phyloP scores from a whole-genome alignment of 78 protist genomes.

The Dictyostelium discoideum region DNA sequence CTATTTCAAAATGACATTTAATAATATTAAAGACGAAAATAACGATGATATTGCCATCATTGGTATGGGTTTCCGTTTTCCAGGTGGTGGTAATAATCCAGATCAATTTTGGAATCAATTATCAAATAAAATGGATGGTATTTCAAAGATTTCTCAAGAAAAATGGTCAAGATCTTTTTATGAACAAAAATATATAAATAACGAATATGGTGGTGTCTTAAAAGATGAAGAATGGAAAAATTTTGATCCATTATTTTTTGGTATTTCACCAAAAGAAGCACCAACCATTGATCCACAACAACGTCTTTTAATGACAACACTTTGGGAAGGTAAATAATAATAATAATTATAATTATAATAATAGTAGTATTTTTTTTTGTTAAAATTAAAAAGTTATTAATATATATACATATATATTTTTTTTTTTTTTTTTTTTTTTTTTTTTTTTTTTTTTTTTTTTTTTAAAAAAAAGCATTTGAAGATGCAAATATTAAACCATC shows the following conservation, averaged over 20 bases:
- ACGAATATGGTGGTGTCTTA: slow-evolving; percentile 65
- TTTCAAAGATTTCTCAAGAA: slow-evolving; percentile 57
- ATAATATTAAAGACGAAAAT: background rate
- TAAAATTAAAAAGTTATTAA: too few relatives aligned
- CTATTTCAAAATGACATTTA: background rate
- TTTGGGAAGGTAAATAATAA: slow-evolving; percentile 32
- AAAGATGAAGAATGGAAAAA: slow-evolving; percentile 32
- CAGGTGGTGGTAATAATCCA: slow-evolving; percentile 62
- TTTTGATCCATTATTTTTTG: slow-evolving; percentile 79
- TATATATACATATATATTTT: too few relatives aligned
- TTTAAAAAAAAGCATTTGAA: slow-evolving; percentile 38
- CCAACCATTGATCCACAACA: slow-evolving; percentile 90
- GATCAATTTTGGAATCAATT: slow-evolving; percentile 70
- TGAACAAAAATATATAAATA: slow-evolving; percentile 50
- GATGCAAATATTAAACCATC: slow-evolving; percentile 76
- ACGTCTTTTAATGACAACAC: slow-evolving; percentile 67
- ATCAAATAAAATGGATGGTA: slow-evolving; percentile 48
- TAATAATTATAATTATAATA: too few relatives aligned
- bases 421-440: background rate
- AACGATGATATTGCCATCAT: slow-evolving; percentile 77
- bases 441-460: background rate
- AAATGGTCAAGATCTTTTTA: slow-evolving; percentile 55
- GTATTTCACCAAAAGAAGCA: slow-evolving; percentile 82
- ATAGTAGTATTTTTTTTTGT: too few relatives aligned
- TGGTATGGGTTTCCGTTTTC: slow-evolving; percentile 84